Evolutionary conservation across 2,329 filamentous ascomycete genomes (phyloP).

Genomic region (Didymella glomerata): DNA sequence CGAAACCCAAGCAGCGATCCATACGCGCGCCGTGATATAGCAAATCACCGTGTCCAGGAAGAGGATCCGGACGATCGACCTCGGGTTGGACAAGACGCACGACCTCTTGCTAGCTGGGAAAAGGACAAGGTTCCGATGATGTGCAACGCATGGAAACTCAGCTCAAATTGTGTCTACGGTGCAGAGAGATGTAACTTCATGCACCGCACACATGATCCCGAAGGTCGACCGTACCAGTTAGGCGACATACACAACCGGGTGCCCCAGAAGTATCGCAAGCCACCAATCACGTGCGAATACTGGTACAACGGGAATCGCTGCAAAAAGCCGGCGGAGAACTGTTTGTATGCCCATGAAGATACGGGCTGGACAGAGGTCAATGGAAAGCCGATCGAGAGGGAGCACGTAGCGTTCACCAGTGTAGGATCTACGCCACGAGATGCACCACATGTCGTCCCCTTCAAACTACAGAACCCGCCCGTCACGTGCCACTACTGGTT

Average conservation of each 20-base stretch:
- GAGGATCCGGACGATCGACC: conserved; percentile 16
- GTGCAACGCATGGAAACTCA: conserved; percentile 42
- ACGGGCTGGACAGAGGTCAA: conserved; percentile 33
- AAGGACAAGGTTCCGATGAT: conserved; percentile 39
- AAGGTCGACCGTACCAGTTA: conserved; percentile 29
- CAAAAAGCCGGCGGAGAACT: conserved; percentile 31
- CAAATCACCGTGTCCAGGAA: conserved; percentile 26
- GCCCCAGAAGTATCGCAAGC: conserved; percentile 38
- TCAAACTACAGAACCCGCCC: conserved; percentile 26
- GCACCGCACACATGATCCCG: conserved; percentile 35
- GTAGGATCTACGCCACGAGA: not conserved
- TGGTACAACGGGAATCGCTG: conserved; percentile 38
- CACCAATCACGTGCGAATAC: conserved; percentile 40
- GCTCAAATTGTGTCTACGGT: conserved; percentile 30
- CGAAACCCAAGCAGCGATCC: conserved; percentile 22
- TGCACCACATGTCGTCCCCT: not conserved
- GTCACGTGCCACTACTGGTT: conserved; percentile 37
- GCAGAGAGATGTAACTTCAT: conserved; percentile 37
- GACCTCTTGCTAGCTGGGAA: conserved; percentile 33
- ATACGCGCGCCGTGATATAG: conserved; percentile 39
- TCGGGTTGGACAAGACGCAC: not conserved
- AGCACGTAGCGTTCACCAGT: not conserved
- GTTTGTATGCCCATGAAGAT: conserved; percentile 41
- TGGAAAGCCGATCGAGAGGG: not conserved
- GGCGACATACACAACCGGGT: conserved; percentile 29